phyloP scores from a whole-genome alignment of 768 basidiomycete species.

The Phlebiopsis flavidoalba region DNA sequence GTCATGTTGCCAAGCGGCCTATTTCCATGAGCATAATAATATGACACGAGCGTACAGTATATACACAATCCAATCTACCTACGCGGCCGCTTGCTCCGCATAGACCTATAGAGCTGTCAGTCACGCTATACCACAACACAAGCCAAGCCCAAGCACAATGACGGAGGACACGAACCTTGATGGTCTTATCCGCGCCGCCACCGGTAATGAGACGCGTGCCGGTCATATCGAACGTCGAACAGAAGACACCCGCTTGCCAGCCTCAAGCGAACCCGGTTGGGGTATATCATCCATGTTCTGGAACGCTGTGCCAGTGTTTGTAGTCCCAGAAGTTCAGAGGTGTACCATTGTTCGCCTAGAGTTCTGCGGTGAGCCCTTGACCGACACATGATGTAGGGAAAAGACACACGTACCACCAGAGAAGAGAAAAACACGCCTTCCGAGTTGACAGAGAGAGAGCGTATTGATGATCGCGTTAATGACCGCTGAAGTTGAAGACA shows the following conservation, averaged over 20 bases:
- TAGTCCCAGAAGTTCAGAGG: constrained; percentile 96
- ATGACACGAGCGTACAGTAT: not conserved
- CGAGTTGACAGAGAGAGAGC: constrained; percentile 78
- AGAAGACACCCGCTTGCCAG: constrained; percentile 96
- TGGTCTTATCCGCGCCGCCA: constrained; percentile 91
- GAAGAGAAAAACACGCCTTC: constrained; percentile 97
- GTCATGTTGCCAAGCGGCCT: too few relatives aligned
- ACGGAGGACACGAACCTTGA: constrained; percentile 65
- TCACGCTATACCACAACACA: too few relatives aligned
- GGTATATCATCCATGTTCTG: constrained; percentile 91
- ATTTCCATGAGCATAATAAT: not conserved
- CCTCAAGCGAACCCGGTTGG: constrained; percentile 96
- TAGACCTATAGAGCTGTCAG: not conserved
- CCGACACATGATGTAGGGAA: not conserved
- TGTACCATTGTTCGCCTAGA: constrained; percentile 85
- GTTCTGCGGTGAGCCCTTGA: not conserved
- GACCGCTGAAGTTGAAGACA: constrained; percentile 94
- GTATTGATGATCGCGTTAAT: constrained; percentile 98
- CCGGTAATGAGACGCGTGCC: constrained; percentile 94
- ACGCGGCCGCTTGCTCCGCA: constrained; percentile 1
- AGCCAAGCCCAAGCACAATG: not conserved
- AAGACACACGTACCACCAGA: constrained; percentile 71
- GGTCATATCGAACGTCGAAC: constrained; percentile 94
- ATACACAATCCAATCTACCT: not conserved
- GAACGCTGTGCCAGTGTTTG: constrained; percentile 88